These are phyloP conservation scores for Populus euphratica DNA, from an alignment of 345 rosid species.

Conservation along the genomic window DNA sequence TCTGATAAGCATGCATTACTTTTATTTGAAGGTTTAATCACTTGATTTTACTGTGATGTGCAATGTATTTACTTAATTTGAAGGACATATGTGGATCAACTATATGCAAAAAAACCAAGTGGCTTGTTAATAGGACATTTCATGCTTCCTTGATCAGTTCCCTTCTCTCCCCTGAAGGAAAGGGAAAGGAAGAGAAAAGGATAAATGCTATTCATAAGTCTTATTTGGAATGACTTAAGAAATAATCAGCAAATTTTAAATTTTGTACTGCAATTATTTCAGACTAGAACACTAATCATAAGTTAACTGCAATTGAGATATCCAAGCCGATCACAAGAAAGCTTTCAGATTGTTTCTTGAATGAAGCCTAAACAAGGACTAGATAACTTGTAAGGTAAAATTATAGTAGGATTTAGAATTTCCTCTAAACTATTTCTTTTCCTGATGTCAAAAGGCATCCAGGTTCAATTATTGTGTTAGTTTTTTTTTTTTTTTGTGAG, in stretches of 20 bases:
- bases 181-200: too few species aligned
- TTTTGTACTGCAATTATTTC: background rate
- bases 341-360: background rate
- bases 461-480: background rate
- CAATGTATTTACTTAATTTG: background rate
- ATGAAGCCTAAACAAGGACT: conserved; percentile 4
- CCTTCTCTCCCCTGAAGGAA: background rate
- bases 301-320: background rate
- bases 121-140: background rate
- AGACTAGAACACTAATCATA: background rate
- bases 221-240: background rate
- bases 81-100: background rate
- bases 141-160: background rate
- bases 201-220: background rate
- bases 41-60: background rate
- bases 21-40: background rate
- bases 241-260: background rate
- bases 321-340: background rate
- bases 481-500: background rate
- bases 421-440: background rate
- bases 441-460: background rate
- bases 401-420: background rate
- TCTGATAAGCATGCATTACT: background rate
- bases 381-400: background rate
- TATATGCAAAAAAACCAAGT: background rate